Evolutionary conservation across 1,284 basidiomycete genomes (phyloP).

Genomic region (Cryptococcus depauperatus): DNA sequence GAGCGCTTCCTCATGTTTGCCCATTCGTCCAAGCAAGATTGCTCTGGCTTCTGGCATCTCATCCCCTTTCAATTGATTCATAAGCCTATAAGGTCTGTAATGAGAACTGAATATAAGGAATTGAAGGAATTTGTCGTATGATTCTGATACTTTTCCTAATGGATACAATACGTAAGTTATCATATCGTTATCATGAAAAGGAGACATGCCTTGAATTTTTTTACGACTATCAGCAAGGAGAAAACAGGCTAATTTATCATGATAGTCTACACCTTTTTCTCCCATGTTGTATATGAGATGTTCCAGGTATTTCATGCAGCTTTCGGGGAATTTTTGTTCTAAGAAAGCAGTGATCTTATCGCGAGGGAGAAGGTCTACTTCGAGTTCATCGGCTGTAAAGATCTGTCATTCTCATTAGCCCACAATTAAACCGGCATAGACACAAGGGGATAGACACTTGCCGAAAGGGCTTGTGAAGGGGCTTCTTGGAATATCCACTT

Average conservation of each 20-base stretch:
- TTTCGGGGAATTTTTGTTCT: slow-evolving; percentile 57
- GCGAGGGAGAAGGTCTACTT: slow-evolving; percentile 71
- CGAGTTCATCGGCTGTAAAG: slow-evolving; percentile 76
- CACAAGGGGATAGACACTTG: neutral
- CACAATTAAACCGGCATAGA: neutral
- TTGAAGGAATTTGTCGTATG: slow-evolving; percentile 62
- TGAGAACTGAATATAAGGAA: slow-evolving; percentile 66
- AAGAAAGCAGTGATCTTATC: slow-evolving; percentile 67
- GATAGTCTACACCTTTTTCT: slow-evolving; percentile 62
- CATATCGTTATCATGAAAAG: no score
- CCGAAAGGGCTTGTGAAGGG: slow-evolving; percentile 49
- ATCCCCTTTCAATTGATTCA: slow-evolving; percentile 47
- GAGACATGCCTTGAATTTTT: slow-evolving; percentile 25
- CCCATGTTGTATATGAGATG: slow-evolving; percentile 67
- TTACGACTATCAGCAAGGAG: slow-evolving; percentile 58
- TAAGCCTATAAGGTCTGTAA: slow-evolving; percentile 72
- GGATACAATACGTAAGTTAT: no score
- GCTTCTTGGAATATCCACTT: slow-evolving; percentile 78
- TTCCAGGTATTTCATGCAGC: slow-evolving; percentile 77
- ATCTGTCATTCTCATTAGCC: slow-evolving; percentile 55
- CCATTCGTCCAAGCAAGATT: slow-evolving; percentile 77
- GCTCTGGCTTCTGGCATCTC: slow-evolving; percentile 83
- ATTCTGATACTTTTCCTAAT: no score
- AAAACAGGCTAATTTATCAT: slow-evolving; percentile 79
- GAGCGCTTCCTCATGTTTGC: slow-evolving; percentile 84